A percentile compares a stretch with the other conserved stretches of the same genome.
Conservation (phyloP, 371 early-diverging fungal genomes). For the Amoeboaphelidium occidentale region DNA sequence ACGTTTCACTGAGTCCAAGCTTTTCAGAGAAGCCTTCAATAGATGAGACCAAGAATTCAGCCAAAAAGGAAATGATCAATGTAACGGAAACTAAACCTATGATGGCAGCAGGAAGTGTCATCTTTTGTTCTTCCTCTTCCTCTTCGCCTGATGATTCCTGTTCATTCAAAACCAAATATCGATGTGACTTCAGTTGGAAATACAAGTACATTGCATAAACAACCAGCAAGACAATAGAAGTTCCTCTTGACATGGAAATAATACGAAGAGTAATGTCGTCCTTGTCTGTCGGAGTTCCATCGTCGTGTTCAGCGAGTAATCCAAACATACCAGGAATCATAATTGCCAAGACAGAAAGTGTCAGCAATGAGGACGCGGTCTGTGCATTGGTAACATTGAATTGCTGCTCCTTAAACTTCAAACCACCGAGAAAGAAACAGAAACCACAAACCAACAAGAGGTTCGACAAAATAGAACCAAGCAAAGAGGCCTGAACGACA, state of each 20-base stretch:
- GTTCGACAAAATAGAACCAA: conserved; percentile 61
- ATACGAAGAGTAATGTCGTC: too few species aligned
- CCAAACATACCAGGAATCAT: conserved; percentile 54
- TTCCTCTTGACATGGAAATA: conserved; percentile 34
- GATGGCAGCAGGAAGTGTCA: conserved; percentile 6
- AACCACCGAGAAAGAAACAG: conserved; percentile 53
- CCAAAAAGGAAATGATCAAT: conserved; percentile 38
- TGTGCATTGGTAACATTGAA: conserved; percentile 54
- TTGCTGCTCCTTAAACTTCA: conserved; percentile 30
- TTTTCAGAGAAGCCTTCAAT: conserved; percentile 29
- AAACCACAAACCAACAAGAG: conserved; percentile 32
- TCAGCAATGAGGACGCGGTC: conserved; percentile 43
- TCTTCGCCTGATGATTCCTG: conserved; percentile 8
- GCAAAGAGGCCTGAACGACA: conserved; percentile 63
- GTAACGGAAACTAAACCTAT: conserved; percentile 18
- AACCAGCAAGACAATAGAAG: conserved; percentile 38
- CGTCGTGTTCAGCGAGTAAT: conserved; percentile 12
- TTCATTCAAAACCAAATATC: conserved; percentile 3
- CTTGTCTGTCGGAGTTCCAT: conserved; percentile 11
- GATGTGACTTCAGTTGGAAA: conserved; percentile 53
- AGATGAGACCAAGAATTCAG: conserved; percentile 50
- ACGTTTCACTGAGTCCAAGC: conserved; percentile 38
- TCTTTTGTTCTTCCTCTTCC: conserved; percentile 18
- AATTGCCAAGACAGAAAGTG: conserved; percentile 41
- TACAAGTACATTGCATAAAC: conserved; percentile 41